Base-by-base conservation (phyloP, 208 protist genomes). In the Trypanosoma mega region DNA sequence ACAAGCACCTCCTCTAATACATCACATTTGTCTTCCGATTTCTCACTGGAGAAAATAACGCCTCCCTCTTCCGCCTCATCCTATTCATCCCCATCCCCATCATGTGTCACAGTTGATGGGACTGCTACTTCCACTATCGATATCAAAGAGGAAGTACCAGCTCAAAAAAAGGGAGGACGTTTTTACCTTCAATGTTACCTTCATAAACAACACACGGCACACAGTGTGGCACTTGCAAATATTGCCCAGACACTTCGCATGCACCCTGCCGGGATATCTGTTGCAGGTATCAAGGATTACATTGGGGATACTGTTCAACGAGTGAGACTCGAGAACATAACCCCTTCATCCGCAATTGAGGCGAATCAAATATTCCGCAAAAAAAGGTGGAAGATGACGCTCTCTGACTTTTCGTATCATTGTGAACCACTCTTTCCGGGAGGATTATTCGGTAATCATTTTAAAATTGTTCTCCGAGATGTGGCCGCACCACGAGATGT, bases 251-350 rank as follows among this genome's bases (percentile, higher is more conserved):
- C 72, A 5, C 78, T 94, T 24, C 84, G 80, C 56, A 68, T 92
- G 29, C 88, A 94, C 64, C 88, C 84, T n/a, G 53, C 68, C 39
- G 74, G 68, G 44, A 88, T 94, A 66, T 87, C 77, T 24, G 76
- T 89, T 5, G 73, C 85, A 11, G 88, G 88, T 24, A 94, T 94
- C 39, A 94, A 94, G 64, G 88, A 94, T 58, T 94, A 79, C 67
- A 77, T 92, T 61, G 88, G 88, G 3, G 88, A 94, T 58, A 94
- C 88, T 0, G 75, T 92, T 48, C 88, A 94, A 68, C 79, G 82
- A 11, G 76, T 94, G 29, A 70, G 85, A 1, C 45, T 94, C 3
- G 63, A 87, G 41, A 71, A 82, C n/a, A 79, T 92, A 24, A 84
- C 80, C 0, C 88, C 88, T 3, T 58, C 70, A 0, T 59, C 88